Evolutionary conservation across 2,329 filamentous ascomycete genomes (phyloP).

Genomic region (Biscogniauxia sp.): DNA sequence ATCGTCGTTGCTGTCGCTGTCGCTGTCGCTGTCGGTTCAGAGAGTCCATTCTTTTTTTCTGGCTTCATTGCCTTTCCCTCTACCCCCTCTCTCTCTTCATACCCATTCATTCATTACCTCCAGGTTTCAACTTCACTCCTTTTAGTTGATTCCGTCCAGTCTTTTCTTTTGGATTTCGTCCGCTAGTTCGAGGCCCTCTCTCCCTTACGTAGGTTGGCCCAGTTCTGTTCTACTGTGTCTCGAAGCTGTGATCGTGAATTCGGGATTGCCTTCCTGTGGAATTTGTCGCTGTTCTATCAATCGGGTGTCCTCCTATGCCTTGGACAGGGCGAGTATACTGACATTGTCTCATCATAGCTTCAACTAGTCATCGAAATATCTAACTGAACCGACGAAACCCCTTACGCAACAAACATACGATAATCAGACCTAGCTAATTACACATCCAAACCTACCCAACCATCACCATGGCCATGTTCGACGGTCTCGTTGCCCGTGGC

Average conservation of each 20-base stretch:
- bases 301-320: constrained; percentile 7
- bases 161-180: constrained; percentile 35
- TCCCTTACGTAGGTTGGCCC: constrained; percentile 28
- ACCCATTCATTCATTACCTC: constrained; percentile 38
- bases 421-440: constrained; percentile 16
- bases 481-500: constrained; percentile 38
- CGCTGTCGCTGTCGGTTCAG: constrained; percentile 33
- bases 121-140: constrained; percentile 46
- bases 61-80: constrained; percentile 30
- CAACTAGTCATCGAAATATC: constrained; percentile 19
- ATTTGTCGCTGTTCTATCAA: constrained; percentile 2
- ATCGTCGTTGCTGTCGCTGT: constrained; percentile 34
- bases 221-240: constrained; percentile 18
- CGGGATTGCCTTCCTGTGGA: background rate
- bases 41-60: constrained; percentile 28
- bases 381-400: constrained; percentile 20
- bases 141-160: constrained; percentile 47
- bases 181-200: constrained; percentile 29
- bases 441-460: constrained; percentile 11
- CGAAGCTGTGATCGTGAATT: constrained; percentile 5
- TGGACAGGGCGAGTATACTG: constrained; percentile 8
- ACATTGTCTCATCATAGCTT: constrained; percentile 21
- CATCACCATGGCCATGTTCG: constrained; percentile 34
- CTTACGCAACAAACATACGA: constrained; percentile 17
- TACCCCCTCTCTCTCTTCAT: constrained; percentile 32